phyloP scores from a whole-genome alignment of 2,329 filamentous ascomycete species.

The Tricladium varicosporioides region DNA sequence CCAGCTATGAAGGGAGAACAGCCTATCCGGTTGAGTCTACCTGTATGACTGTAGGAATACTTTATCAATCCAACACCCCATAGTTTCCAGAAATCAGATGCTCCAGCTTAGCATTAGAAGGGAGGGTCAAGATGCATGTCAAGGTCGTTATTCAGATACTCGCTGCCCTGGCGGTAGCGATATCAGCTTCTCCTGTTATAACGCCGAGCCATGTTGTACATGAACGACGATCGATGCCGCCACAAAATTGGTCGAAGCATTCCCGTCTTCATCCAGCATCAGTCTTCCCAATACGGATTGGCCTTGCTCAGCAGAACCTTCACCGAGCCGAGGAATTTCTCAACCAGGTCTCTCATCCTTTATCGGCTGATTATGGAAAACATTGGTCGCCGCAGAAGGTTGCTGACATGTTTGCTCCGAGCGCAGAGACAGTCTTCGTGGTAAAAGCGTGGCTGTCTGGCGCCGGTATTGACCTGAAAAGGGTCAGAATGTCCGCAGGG shows the following conservation, averaged over 20 bases:
- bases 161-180: slow-evolving; percentile 30
- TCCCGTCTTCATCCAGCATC: slow-evolving; percentile 21
- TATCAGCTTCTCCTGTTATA: slow-evolving; percentile 24
- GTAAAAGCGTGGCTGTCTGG: slow-evolving; percentile 53
- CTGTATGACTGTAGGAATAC: slow-evolving; percentile 3
- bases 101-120: slow-evolving; percentile 24
- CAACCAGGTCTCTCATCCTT: slow-evolving; percentile 43
- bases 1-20: slow-evolving; percentile 2
- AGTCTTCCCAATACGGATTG: slow-evolving; percentile 36
- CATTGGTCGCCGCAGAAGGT: slow-evolving; percentile 46
- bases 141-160: slow-evolving; percentile 22
- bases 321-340: slow-evolving; percentile 44
- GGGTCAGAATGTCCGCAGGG: slow-evolving; percentile 45
- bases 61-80: slow-evolving; percentile 10
- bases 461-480: slow-evolving; percentile 47
- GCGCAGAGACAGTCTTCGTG: slow-evolving; percentile 43
- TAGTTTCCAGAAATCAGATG: slow-evolving; percentile 16
- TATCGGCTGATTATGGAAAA: slow-evolving; percentile 44
- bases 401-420: slow-evolving; percentile 42
- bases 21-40: not conserved
- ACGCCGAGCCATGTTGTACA: slow-evolving; percentile 27
- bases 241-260: slow-evolving; percentile 22
- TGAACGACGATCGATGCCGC: slow-evolving; percentile 23
- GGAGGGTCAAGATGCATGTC: slow-evolving; percentile 24
- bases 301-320: slow-evolving; percentile 46